phyloP scores from a whole-genome alignment of 129 eudicot genomes.

The Solidago caesia region DNA sequence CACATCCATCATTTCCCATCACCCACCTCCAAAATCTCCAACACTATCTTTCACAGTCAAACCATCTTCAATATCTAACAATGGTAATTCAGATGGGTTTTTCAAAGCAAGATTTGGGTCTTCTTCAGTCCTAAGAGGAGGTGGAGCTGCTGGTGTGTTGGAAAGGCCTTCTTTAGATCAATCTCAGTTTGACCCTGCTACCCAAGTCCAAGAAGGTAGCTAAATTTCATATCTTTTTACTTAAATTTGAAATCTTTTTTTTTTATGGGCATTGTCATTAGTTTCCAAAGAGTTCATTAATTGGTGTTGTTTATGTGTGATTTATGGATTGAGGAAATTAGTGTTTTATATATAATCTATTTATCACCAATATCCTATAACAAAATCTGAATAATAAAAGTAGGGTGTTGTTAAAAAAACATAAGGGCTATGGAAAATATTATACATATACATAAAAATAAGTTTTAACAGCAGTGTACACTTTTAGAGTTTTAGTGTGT shows the following conservation, averaged over 20 bases:
- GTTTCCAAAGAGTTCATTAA: slow-evolving; percentile 5
- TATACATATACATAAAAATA: too few relatives aligned
- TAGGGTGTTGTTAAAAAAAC: neutral
- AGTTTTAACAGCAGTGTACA: too few relatives aligned
- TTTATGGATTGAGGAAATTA: neutral
- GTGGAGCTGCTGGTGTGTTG: slow-evolving; percentile 42
- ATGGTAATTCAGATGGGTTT: slow-evolving; percentile 14
- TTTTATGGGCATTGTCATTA: neutral
- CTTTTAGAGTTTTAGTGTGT: too few relatives aligned
- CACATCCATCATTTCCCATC: slow-evolving; percentile 3
- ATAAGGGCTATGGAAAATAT: too few relatives aligned
- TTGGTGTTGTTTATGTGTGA: neutral
- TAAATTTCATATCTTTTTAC: neutral
- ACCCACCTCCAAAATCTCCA: slow-evolving; percentile 16
- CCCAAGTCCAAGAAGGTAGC: slow-evolving; percentile 54
- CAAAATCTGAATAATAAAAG: neutral
- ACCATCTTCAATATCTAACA: slow-evolving; percentile 11
- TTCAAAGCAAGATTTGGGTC: slow-evolving; percentile 40
- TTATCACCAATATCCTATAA: neutral
- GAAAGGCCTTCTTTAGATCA: slow-evolving; percentile 51
- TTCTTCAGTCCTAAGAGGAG: slow-evolving; percentile 12
- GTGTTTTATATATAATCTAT: neutral
- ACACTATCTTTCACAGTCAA: slow-evolving; percentile 2
- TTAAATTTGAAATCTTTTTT: neutral
- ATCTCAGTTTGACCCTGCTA: slow-evolving; percentile 49